phyloP scores from a whole-genome alignment of 768 basidiomycete species.

The Rhodotorula babjevae region DNA sequence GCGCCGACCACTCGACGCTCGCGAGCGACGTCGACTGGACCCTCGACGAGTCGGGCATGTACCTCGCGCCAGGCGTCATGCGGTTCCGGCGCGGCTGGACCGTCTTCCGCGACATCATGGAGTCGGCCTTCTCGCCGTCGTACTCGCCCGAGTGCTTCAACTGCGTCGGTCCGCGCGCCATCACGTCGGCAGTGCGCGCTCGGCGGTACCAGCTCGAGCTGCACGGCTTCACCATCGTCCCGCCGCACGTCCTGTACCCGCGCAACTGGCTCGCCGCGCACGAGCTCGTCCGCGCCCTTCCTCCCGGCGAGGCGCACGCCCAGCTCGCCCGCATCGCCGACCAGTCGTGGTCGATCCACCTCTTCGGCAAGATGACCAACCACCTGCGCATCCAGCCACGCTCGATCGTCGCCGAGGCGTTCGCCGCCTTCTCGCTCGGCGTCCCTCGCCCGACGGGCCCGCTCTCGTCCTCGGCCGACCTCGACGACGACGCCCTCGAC shows the following conservation, averaged over 20 bases:
- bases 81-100: slow-evolving; percentile 31
- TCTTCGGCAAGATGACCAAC: slow-evolving; percentile 36
- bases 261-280: slow-evolving; percentile 27
- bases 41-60: slow-evolving; percentile 38
- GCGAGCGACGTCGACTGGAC: slow-evolving; percentile 31
- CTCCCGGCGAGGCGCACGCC: slow-evolving; percentile 7
- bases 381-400: slow-evolving; percentile 31
- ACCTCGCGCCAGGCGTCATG: slow-evolving; percentile 33
- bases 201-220: slow-evolving; percentile 26
- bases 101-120: slow-evolving; percentile 31
- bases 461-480: slow-evolving; percentile 16
- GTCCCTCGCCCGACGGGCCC: slow-evolving; percentile 6
- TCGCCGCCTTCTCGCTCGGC: slow-evolving; percentile 28
- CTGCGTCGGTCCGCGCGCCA: slow-evolving; percentile 31
- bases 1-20: slow-evolving; percentile 26
- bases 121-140: slow-evolving; percentile 24
- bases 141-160: slow-evolving; percentile 30
- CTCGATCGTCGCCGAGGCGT: slow-evolving; percentile 25
- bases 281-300: slow-evolving; percentile 27
- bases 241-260: slow-evolving; percentile 28
- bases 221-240: slow-evolving; percentile 22
- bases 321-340: slow-evolving; percentile 12
- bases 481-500: not conserved
- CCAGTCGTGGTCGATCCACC: slow-evolving; percentile 30
- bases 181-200: slow-evolving; percentile 16